Percentiles rank a stretch among this genome's conserved stretches.
Conservation (phyloP, 257 asterid genomes). For the Galeopsis tetrahit region DNA sequence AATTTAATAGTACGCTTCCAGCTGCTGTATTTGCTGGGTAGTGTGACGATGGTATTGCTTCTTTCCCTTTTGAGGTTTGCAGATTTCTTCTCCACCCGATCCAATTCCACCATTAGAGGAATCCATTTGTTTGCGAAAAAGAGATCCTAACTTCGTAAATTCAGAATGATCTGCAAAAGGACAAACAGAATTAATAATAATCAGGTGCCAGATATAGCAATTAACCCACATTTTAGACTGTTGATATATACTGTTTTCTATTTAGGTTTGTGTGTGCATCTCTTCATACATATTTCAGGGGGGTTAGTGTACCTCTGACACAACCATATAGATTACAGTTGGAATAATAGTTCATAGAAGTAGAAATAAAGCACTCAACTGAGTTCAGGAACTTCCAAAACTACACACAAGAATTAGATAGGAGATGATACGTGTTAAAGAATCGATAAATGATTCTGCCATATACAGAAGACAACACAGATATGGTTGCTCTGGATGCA, state of each 20-base stretch:
- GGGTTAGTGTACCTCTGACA: neutral
- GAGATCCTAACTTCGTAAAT: slow-evolving; percentile 31
- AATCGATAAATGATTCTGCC: neutral
- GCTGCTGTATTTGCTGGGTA: slow-evolving; percentile 61
- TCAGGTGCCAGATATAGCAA: slow-evolving; percentile 19
- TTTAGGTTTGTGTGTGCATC: slow-evolving; percentile 18
- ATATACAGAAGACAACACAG: neutral
- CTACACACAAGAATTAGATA: neutral
- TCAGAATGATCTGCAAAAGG: slow-evolving; percentile 24
- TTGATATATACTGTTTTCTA: slow-evolving; percentile 17
- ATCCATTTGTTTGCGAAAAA: slow-evolving; percentile 41
- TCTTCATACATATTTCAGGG: neutral
- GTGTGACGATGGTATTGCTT: slow-evolving; percentile 65
- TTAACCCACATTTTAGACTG: slow-evolving; percentile 16
- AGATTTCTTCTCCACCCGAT: slow-evolving; percentile 52
- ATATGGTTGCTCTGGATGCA: slow-evolving; percentile 2
- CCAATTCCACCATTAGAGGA: slow-evolving; percentile 45
- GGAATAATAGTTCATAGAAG: neutral
- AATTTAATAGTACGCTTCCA: slow-evolving; percentile 59
- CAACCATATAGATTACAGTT: neutral
- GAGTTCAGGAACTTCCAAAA: slow-evolving; percentile 5
- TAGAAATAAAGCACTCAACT: slow-evolving; percentile 5
- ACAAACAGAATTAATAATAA: slow-evolving; percentile 15
- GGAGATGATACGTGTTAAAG: slow-evolving; percentile 9
- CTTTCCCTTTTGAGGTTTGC: slow-evolving; percentile 45